Base-by-base conservation (phyloP, 306 rosid species). In the Begonia peltatifolia region DNA sequence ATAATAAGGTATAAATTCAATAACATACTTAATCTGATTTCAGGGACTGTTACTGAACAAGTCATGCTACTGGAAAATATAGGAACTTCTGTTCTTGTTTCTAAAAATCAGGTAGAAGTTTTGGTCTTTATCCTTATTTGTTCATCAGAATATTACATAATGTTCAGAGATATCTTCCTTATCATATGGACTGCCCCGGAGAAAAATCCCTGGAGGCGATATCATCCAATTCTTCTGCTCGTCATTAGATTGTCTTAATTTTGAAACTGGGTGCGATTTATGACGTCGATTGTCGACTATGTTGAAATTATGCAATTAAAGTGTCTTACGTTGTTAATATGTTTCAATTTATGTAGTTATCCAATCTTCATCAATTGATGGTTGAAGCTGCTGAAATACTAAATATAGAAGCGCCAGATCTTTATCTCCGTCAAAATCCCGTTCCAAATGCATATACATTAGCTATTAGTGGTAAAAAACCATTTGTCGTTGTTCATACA, bases 361-460 rank as follows among this genome's bases (percentile, higher is more conserved):
- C 87, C 42, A 88, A 72, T 55, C 95, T 90, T 52, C 80, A 90
- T 70, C 60, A 55, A 52, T 66, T 90, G 63, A 80, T 90, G 90
- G 70, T 66, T 10, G 92, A 90, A 67, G 99, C 99, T 12, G 87
- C 99, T 14, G 62, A 77, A 44, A 76, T 90, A 58, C 71, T 90
- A 63, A 83, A 81, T 60, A 79, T 86, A 11, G 90, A 66, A 63
- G 75, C 86, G 63, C 94, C 99, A 54, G 94, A 80, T 83, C 76
- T 90, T 13, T 85, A 90, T 58, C 85, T 90, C 65, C 95, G 94
- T 41, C 97, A 90, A 74, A 90, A 87, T 70, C 95, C 97, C 44
- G 86, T 83, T 50, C 97, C 97, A 62, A 90, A 90, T 74, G 97
- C 97, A 14, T 90, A 90, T 70, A 90, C 99, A 52, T 72, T 90